phyloP scores from a whole-genome alignment of 2,329 filamentous ascomycete genomes.

The Cladobotryum mycophilum region DNA sequence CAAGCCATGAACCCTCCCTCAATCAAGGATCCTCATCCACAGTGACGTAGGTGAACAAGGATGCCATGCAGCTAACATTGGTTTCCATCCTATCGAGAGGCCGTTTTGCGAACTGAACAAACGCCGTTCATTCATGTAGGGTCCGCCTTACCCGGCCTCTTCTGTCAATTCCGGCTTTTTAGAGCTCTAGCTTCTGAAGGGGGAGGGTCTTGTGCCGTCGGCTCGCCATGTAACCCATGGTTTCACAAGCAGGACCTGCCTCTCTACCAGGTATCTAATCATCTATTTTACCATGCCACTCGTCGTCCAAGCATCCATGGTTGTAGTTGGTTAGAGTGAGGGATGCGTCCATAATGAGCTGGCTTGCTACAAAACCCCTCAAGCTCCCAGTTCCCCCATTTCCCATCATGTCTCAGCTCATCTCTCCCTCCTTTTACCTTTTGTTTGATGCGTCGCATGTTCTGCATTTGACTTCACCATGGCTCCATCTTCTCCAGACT shows the following conservation, averaged over 20 bases:
- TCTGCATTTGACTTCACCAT: no score
- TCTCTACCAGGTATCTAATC: no score
- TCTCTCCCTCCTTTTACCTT: no score
- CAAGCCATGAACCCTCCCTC: background rate
- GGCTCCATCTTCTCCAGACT: no score
- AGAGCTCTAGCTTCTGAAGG: slow-evolving; percentile 4
- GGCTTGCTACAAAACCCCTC: slow-evolving; percentile 6
- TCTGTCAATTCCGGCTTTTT: no score
- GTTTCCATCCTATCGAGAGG: slow-evolving; percentile 7
- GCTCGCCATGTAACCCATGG: slow-evolving; percentile 10
- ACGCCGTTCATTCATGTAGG: slow-evolving; percentile 6
- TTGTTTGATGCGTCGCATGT: no score
- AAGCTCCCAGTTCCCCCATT: background rate
- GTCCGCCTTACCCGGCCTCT: slow-evolving; percentile 3
- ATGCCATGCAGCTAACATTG: slow-evolving; percentile 7
- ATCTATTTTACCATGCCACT: no score
- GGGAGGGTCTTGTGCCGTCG: background rate
- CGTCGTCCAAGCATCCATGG: no score
- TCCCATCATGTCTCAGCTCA: no score
- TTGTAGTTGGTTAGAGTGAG: no score
- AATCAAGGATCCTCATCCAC: slow-evolving; percentile 7
- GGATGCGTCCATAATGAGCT: no score
- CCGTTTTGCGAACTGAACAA: background rate
- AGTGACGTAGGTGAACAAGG: slow-evolving; percentile 10
- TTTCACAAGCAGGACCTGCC: background rate